A percentile compares a stretch with the other conserved stretches of the same genome.
phyloP scores from a whole-genome alignment of 495 filamentous ascomycete species.

The Niebla homalea region DNA sequence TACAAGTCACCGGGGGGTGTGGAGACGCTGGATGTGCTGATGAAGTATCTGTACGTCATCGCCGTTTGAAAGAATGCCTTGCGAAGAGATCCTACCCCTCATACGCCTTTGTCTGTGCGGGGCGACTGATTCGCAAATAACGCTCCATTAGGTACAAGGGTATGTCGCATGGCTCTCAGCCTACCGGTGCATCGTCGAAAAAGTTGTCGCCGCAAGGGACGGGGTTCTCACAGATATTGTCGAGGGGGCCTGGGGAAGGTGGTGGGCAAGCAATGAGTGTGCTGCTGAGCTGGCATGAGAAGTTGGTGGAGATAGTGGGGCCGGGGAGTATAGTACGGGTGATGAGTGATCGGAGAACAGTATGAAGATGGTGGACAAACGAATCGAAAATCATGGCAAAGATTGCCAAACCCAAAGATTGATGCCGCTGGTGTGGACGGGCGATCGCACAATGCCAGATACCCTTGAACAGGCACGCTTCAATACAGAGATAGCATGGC shows the following conservation, averaged over 20 bases:
- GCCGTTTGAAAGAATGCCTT: background rate
- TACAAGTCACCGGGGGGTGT: conserved; percentile 56
- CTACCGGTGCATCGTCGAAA: conserved; percentile 30
- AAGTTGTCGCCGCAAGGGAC: conserved; percentile 65
- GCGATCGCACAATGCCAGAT: no score
- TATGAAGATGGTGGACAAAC: conserved; percentile 33
- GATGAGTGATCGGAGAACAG: conserved; percentile 85
- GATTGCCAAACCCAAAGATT: no score
- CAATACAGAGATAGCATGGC: no score
- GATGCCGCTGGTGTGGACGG: no score
- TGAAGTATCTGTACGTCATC: conserved; percentile 55
- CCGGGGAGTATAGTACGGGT: conserved; percentile 75
- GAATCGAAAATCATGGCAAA: background rate
- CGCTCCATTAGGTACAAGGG: conserved; percentile 45
- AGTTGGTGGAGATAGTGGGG: conserved; percentile 79
- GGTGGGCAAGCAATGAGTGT: conserved; percentile 86
- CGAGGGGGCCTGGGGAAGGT: conserved; percentile 51
- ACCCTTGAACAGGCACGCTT: no score
- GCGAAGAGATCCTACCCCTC: background rate
- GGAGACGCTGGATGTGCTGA: conserved; percentile 58
- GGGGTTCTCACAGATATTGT: conserved; percentile 73
- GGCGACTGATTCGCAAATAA: background rate
- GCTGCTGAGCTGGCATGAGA: conserved; percentile 89
- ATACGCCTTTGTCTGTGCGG: no score
- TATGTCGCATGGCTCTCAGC: conserved; percentile 44